A percentile compares a stretch with the other conserved stretches of the same genome.
Evolutionary conservation across 2,329 filamentous ascomycete genomes (phyloP).

Genomic region (Helotiales sp.): DNA sequence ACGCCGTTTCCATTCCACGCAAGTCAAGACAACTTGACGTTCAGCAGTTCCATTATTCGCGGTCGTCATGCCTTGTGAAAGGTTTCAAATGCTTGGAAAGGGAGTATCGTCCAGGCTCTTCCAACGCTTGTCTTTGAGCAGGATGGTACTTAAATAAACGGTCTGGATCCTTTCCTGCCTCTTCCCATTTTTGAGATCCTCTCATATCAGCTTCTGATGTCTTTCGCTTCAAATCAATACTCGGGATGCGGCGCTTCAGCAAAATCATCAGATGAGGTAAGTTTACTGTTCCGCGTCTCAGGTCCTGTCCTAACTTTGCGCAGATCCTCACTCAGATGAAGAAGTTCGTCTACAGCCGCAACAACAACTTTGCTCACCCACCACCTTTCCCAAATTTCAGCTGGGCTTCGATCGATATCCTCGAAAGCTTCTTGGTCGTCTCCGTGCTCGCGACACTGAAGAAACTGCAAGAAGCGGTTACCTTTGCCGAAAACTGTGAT

Average conservation of each 20-base stretch:
- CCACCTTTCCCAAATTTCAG: background rate
- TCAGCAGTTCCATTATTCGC: background rate
- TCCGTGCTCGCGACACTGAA: background rate
- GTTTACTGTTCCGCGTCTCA: background rate
- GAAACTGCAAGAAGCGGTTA: background rate
- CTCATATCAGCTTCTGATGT: background rate
- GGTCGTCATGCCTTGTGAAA: background rate
- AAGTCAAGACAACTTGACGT: background rate
- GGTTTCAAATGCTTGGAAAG: background rate
- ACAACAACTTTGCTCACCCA: background rate
- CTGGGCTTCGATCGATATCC: background rate
- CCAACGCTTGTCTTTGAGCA: background rate
- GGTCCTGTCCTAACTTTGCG: background rate
- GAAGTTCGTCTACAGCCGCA: background rate
- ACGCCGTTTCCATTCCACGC: background rate
- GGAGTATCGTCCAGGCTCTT: background rate
- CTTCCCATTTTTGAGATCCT: background rate
- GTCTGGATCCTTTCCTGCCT: background rate
- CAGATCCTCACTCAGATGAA: background rate
- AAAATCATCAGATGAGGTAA: background rate
- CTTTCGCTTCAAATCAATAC: background rate
- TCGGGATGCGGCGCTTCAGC: background rate
- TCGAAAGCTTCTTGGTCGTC: background rate
- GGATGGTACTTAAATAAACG: background rate
- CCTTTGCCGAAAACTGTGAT: background rate